Conservation (phyloP, 306 rosid genomes). For the Malus domestica region ASM211411v1 NC_041796.1:7249501-7250000, state of each 20-base stretch:
- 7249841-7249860: background rate
- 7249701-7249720: background rate
- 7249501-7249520: too few species aligned
- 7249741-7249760: background rate
- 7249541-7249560: too few species aligned
- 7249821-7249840: background rate
- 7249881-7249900: conserved; percentile 28
- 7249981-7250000: conserved; percentile 28
- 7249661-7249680: background rate
- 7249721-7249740: background rate
- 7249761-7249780: background rate
- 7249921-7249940: conserved; percentile 21
- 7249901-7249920: conserved; percentile 15
- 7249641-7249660: background rate
- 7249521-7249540: too few species aligned
- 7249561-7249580: too few species aligned
- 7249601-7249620: background rate
- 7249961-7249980: conserved; percentile 40
- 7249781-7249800: background rate
- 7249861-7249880: background rate
- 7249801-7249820: background rate
- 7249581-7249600: background rate
- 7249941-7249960: conserved; percentile 26
- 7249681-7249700: background rate
- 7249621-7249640: background rate